Percentiles rank a stretch among this genome's conserved stretches.
Conservation (phyloP, 73 alveolate species). For the Breviolum minutum region DNA sequence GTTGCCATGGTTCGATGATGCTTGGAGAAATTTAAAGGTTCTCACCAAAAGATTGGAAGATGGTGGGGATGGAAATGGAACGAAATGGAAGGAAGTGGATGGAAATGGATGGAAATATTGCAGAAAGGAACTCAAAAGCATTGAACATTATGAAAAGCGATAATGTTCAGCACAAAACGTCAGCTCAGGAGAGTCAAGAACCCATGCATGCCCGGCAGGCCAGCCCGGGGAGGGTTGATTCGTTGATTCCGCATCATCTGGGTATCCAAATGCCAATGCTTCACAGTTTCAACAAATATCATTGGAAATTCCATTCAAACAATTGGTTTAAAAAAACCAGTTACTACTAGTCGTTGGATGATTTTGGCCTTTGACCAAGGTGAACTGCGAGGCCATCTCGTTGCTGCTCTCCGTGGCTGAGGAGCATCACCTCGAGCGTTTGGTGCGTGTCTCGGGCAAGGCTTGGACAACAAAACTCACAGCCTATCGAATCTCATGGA, state of each 20-base stretch:
- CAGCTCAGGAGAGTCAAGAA: constrained; percentile 15
- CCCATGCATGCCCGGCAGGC: constrained; percentile 67
- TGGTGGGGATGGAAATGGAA: too few species aligned
- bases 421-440: constrained; percentile 18
- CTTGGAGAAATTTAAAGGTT: not conserved
- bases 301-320: not conserved
- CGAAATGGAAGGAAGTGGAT: too few species aligned
- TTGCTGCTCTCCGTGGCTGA: constrained; percentile 42
- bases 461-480: not conserved
- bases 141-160: not conserved
- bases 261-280: too few species aligned
- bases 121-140: too few species aligned
- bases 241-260: not conserved
- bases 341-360: not conserved
- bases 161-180: not conserved
- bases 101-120: too few species aligned
- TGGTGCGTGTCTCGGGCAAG: constrained; percentile 89
- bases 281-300: too few species aligned
- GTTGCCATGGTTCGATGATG: constrained; percentile 64
- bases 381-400: constrained; percentile 55
- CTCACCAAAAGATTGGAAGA: too few species aligned
- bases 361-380: not conserved
- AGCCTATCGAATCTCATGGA: not conserved
- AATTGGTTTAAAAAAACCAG: not conserved
- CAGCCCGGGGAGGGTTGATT: not conserved